Evolutionary conservation across 2,329 filamentous ascomycete species (phyloP), one percentile per base, ranked within the genome.

Genomic region (Aspergillus glaucus): DNA sequence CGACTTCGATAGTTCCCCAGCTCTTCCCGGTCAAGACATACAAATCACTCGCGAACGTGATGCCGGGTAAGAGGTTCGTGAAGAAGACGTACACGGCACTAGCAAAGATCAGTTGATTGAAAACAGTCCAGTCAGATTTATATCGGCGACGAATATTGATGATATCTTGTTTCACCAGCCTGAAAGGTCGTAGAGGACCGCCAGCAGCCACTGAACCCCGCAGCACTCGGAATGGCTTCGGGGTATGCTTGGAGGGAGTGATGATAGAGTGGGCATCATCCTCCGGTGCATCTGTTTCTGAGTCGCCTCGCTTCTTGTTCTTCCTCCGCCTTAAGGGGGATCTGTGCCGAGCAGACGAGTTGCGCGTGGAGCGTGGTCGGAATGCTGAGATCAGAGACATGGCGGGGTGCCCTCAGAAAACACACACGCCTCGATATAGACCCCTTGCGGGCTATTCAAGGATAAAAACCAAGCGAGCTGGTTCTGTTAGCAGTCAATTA

Each of bases 51-150:
- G 81, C 81, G 64, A 85, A 85, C 0, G 82, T 85, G 57, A 85
- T 84, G 1, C 82, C 81, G 0, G 82, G 82, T 9, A 86, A 64
- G 5, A 85, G 71, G 59, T 85, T 85, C 24, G 81, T 84, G 60
- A 85, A 85, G 70, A 84, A 85, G 51, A 85, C 75, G 64, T 83
- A 84, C 26, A 85, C 75, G 1, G 81, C 78, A 58, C 80, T 83
- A 21, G 82, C 81, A 46, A 85, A 66, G 6, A 85, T 70, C 36
- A 84, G 68, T 58, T 85, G 82, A 58, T 85, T 85, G 64, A 86
- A 85, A 19, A 77, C 55, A 4, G 66, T 71, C 79, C 78, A 81
- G 56, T 81, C 78, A 2, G 77, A 80, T 1, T 69, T 44, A 57
- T 76, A 81, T 55, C 78, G 67, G 19, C 60, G 50, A 21, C 67